These are phyloP conservation scores for Plasmodium knowlesi DNA, from an alignment of 169 alveolate genomes.

Conservation along the genomic window DNA sequence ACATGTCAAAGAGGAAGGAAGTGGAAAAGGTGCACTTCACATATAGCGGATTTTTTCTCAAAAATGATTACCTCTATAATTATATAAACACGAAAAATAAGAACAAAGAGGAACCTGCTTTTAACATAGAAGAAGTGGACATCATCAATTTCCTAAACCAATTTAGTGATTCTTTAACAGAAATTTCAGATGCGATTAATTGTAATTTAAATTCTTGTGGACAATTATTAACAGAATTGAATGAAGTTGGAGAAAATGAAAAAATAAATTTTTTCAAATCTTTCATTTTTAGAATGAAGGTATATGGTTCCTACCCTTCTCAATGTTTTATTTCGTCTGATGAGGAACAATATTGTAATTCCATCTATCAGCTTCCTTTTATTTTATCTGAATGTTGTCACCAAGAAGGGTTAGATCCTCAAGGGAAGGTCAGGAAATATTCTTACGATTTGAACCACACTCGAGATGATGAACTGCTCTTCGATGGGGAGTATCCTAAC, in stretches of 20 bases:
- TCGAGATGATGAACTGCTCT: neutral
- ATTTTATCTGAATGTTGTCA: constrained; percentile 45
- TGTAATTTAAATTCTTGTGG: constrained; percentile 65
- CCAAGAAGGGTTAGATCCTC: neutral
- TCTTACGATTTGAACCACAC: neutral
- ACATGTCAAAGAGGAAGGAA: constrained; percentile 75
- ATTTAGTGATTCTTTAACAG: constrained; percentile 59
- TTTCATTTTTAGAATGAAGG: constrained; percentile 62
- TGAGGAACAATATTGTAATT: constrained; percentile 25
- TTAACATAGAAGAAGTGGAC: constrained; percentile 62
- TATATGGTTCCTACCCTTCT: constrained; percentile 68
- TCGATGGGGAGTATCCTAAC: neutral
- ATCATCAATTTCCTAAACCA: constrained; percentile 30
- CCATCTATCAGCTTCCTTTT: constrained; percentile 52
- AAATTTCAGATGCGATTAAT: constrained; percentile 30
- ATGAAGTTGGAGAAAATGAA: constrained; percentile 36
- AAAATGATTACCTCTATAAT: constrained; percentile 59
- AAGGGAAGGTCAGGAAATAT: neutral
- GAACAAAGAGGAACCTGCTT: constrained; percentile 21
- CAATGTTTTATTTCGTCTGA: constrained; percentile 41
- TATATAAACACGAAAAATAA: constrained; percentile 45
- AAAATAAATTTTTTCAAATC: constrained; percentile 65
- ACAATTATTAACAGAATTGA: constrained; percentile 50
- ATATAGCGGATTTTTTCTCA: constrained; percentile 66
- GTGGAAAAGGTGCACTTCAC: constrained; percentile 69